Evolutionary conservation across 257 asterid species (phyloP).

Genomic region (Salvia miltiorrhiza): DNA sequence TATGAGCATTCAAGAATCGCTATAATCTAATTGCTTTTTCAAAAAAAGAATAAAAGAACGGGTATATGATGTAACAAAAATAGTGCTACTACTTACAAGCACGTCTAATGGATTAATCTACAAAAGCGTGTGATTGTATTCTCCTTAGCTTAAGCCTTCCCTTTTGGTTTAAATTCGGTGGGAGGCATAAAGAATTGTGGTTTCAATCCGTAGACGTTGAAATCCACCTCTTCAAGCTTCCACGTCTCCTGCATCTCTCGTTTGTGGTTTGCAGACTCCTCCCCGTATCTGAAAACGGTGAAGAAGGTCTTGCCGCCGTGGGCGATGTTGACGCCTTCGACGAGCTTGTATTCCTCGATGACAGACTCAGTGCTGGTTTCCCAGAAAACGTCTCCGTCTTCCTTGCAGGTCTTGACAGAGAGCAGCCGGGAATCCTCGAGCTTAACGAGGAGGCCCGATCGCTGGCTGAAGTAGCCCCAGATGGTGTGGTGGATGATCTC

Average conservation of each 20-base stretch:
- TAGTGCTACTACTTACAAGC: too few relatives aligned
- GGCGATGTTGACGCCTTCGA: conserved; percentile 80
- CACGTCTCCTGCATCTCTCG: conserved; percentile 77
- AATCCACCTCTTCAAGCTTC: conserved; percentile 87
- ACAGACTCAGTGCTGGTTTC: conserved; percentile 89
- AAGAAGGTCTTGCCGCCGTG: conserved; percentile 73
- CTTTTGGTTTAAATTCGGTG: conserved; percentile 35
- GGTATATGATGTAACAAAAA: too few relatives aligned
- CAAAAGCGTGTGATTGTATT: too few relatives aligned
- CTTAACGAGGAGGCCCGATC: conserved; percentile 84
- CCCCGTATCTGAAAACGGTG: conserved; percentile 85
- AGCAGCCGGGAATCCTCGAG: conserved; percentile 83
- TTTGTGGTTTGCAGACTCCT: conserved; percentile 83
- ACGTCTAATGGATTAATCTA: too few relatives aligned
- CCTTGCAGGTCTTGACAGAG: conserved; percentile 70
- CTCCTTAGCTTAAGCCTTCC: too few relatives aligned
- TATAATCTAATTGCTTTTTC: too few relatives aligned
- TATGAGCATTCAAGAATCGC: too few relatives aligned
- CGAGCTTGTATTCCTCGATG: conserved; percentile 73
- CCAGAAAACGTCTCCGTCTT: conserved; percentile 86
- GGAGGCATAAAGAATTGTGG: conserved; percentile 84
- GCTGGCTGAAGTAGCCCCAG: conserved; percentile 96
- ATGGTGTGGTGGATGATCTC: conserved; percentile 89
- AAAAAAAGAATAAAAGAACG: too few relatives aligned
- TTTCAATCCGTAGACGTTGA: conserved; percentile 61